Evolutionary conservation across 1,139 yeast species (phyloP).

Genomic region (Debaryomyces psychrophilus): DNA sequence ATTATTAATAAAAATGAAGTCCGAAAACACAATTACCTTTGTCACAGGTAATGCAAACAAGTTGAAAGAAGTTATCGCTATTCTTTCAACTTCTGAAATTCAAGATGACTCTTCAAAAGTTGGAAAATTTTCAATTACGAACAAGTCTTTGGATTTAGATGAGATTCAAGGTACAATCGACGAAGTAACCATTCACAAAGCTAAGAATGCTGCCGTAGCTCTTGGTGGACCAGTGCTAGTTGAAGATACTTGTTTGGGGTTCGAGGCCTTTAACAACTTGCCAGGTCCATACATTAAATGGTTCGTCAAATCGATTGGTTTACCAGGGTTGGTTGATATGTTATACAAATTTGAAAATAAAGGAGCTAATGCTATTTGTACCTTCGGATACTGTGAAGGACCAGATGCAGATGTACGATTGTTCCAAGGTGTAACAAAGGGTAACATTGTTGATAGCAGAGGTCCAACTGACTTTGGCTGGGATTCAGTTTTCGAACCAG

Average conservation of each 20-base stretch:
- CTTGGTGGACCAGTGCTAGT: conserved; percentile 79
- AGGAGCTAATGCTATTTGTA: conserved; percentile 85
- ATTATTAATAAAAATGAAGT: background rate
- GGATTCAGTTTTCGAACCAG: conserved; percentile 89
- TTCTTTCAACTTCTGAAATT: conserved; percentile 46
- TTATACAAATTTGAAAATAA: conserved; percentile 81
- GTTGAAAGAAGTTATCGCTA: conserved; percentile 77
- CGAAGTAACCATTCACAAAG: conserved; percentile 81
- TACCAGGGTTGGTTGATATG: conserved; percentile 75
- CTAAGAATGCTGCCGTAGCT: conserved; percentile 69
- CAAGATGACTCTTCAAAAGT: conserved; percentile 35
- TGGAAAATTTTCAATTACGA: conserved; percentile 59
- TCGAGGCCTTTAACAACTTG: conserved; percentile 72
- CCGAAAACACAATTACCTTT: conserved; percentile 49
- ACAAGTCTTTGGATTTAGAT: conserved; percentile 73
- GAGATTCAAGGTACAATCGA: conserved; percentile 90
- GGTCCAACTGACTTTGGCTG: conserved; percentile 90
- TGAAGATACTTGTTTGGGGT: conserved; percentile 92
- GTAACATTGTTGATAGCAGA: conserved; percentile 73
- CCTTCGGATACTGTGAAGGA: conserved; percentile 88
- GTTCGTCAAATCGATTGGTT: conserved; percentile 77
- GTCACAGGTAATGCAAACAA: conserved; percentile 91
- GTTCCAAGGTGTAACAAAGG: conserved; percentile 85
- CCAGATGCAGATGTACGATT: conserved; percentile 71
- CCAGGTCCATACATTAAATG: conserved; percentile 95